Base-by-base conservation (phyloP, 148 eudicot species). In the Euryodendron excelsum region DNA sequence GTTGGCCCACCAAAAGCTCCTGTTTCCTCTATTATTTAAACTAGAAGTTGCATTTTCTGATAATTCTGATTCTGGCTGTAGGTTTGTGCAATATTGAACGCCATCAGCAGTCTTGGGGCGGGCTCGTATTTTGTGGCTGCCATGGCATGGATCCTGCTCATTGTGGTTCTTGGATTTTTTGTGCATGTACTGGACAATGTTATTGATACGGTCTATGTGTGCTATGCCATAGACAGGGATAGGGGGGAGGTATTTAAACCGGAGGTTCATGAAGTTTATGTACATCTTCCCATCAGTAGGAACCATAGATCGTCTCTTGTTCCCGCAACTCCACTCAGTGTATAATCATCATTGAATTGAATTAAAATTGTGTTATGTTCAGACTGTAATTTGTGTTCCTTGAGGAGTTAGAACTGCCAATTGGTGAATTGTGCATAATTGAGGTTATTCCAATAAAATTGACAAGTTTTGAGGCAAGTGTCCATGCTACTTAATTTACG, bases 141-240 rank as follows among this genome's bases (percentile, higher is more conserved):
- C 44, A 70, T 80, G 73, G 89, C 97, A 27, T 90, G 96, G 92
- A 27, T 81, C 48, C 79, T 96, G 79, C 87, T 91, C 23, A 71
- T 91, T 5, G 85, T 90, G 79, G 80, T 93, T 60, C 89, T 96
- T 10, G 92, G 95, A 31, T 90, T 82, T 79, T 89, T 96, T 30
- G 88, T 88, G 31, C 93, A 88, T 55, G 84, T 92, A 60, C 87
- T 96, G 61, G 97, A 96, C 71, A 81, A 90, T 52, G 97, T 93
- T 52, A 90, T 93, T 0, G 99, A 93, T 77, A 89, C 98, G 0
- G 87, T 96, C 11, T 96, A 96, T 39, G 83, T 96, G 27, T 96
- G 98, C 85, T 93, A 93, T 67, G 99, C 99, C 52, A 88, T 96
- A 37, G 99, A 93, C 81, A 82, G 86, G 69, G 97, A 92, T 83